Evolutionary conservation across 2,329 filamentous ascomycete genomes (phyloP), one percentile per base, ranked within the genome.

Genomic region (Colletotrichum eleusines): DNA sequence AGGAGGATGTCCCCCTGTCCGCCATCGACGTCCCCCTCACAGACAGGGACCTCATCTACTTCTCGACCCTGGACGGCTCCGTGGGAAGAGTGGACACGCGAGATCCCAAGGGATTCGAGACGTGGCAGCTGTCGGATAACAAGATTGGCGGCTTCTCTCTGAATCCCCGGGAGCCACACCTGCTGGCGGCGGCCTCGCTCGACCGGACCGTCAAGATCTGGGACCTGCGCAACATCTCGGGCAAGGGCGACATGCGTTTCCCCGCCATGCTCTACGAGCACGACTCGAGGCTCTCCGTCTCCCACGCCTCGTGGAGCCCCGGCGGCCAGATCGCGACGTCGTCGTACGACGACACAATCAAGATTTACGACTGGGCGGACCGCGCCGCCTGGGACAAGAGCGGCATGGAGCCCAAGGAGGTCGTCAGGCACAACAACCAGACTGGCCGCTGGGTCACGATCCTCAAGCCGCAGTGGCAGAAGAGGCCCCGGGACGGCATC

Each of bases 71-170:
- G 0, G 87, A 93, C 42, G 96, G 96, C 1, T 85, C 85, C 0
- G 91, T 98, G 35, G 95, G 95, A 0, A 90, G 92, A 1, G 90
- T 96, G 76, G 96, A 99, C 76, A 86, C 92, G 65, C 90, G 95
- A 9, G 86, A 87, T 0, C 82, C 85, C 0, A 80, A 86, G 0
- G 81, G 82, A 8, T 85, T 89, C 3, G 88, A 94, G 20, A 83
- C 92, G 1, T 97, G 94, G 88, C 86, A 89, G 11, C 84, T 98
- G 0, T 92, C 91, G 0, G 94, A 97, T 63, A 95, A 97, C 80
- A 99, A 99, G 78, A 98, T 99, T 64, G 96, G 96, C 23, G 96
- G 96, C 0, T 98, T 98, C 80, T 92, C 91, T 0, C 81, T 98
- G 2, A 91, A 97, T 76, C 95, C 96, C 0, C 80, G 91, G 0